Conservation (phyloP, 2,329 filamentous ascomycete species). For the Phaeomoniella chlamydospora region DNA sequence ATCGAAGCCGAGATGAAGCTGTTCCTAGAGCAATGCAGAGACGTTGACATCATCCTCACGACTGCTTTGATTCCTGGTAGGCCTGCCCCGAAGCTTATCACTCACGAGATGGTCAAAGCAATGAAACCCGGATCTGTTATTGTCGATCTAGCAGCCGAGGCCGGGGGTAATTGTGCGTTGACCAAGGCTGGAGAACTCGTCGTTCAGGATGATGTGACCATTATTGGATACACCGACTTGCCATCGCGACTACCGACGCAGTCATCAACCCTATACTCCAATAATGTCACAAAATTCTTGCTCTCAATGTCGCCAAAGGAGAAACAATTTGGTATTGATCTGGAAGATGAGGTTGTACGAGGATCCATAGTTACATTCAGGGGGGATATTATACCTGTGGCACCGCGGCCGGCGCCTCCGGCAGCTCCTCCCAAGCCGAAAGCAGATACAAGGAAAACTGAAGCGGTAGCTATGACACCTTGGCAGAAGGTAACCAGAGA, state of each 20-base stretch:
- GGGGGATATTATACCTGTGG: constrained; percentile 60
- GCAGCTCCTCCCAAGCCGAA: constrained; percentile 39
- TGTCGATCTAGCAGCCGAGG: constrained; percentile 77
- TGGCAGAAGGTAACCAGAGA: constrained; percentile 70
- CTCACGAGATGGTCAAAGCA: constrained; percentile 60
- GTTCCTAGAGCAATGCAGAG: constrained; percentile 72
- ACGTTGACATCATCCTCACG: constrained; percentile 86
- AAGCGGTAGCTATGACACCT: constrained; percentile 56
- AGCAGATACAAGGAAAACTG: constrained; percentile 34
- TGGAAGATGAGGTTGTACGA: constrained; percentile 73
- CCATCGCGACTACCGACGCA: constrained; percentile 78
- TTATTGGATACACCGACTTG: constrained; percentile 85
- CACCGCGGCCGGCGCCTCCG: constrained; percentile 52
- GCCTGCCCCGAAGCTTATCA: constrained; percentile 72
- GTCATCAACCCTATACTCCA: constrained; percentile 79
- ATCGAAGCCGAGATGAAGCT: constrained; percentile 88
- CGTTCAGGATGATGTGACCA: constrained; percentile 55
- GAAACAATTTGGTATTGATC: constrained; percentile 65
- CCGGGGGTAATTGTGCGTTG: constrained; percentile 75
- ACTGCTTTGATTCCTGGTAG: constrained; percentile 82
- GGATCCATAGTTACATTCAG: constrained; percentile 71
- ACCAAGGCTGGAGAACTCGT: constrained; percentile 59
- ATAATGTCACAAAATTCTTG: constrained; percentile 83
- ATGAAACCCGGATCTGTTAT: constrained; percentile 87
- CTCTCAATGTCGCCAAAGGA: constrained; percentile 68